A percentile compares a stretch with the other conserved stretches of the same genome.
Evolutionary conservation across 495 filamentous ascomycete genomes (phyloP).

Genomic region (Xylaria cubensis): DNA sequence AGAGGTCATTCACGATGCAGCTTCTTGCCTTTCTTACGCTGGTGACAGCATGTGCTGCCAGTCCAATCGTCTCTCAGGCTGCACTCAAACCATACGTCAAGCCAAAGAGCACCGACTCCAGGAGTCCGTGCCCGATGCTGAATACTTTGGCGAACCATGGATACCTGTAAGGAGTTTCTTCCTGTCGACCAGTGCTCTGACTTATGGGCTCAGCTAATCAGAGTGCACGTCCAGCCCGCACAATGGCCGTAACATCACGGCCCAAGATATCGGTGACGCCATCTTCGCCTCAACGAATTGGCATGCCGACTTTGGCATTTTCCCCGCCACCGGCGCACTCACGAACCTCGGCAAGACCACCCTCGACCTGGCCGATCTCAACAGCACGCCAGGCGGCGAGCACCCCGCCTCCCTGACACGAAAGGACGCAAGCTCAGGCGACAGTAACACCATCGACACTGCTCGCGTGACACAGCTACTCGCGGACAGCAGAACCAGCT

Average conservation of each 20-base stretch:
- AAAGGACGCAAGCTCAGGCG: constrained; percentile 19
- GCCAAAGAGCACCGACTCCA: constrained; percentile 24
- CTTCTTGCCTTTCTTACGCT: constrained; percentile 8
- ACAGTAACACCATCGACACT: constrained; percentile 18
- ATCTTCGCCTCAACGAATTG: constrained; percentile 20
- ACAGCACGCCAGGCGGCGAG: constrained; percentile 13
- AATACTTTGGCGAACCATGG: constrained; percentile 27
- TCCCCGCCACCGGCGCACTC: background rate
- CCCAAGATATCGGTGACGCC: constrained; percentile 12
- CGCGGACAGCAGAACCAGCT: constrained; percentile 10
- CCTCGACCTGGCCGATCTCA: constrained; percentile 15
- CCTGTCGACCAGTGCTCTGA: background rate
- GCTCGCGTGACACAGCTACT: constrained; percentile 15
- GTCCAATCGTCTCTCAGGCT: background rate
- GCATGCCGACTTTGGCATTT: constrained; percentile 17
- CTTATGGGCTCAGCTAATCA: background rate
- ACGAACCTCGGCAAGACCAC: background rate
- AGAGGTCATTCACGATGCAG: constrained; percentile 1
- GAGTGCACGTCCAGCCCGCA: background rate
- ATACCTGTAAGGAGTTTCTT: constrained; percentile 9
- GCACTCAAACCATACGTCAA: constrained; percentile 23
- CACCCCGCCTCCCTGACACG: constrained; percentile 23
- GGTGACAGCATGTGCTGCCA: constrained; percentile 6
- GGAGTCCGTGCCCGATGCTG: constrained; percentile 24
- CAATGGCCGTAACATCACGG: constrained; percentile 20